Evolutionary conservation across 768 basidiomycete species (phyloP).

Genomic region (Mycena metata): DNA sequence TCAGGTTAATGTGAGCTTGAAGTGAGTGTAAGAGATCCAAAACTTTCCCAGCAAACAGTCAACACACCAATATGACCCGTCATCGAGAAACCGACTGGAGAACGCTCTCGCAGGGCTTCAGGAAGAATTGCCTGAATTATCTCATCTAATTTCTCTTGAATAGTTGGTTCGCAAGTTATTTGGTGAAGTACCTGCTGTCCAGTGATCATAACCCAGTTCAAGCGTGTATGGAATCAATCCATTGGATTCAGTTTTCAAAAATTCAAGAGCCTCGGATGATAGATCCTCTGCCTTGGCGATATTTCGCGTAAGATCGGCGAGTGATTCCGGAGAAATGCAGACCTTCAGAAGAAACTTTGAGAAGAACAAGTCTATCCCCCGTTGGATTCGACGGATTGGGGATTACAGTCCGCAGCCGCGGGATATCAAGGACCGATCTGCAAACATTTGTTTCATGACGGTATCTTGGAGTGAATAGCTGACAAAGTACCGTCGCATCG

Average conservation of each 20-base stretch:
- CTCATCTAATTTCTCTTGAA: constrained; percentile 69
- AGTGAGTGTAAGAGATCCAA: neutral
- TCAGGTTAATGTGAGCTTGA: constrained; percentile 91
- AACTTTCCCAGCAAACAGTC: neutral
- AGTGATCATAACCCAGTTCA: constrained; percentile 85
- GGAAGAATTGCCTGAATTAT: constrained; percentile 88
- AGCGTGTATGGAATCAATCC: constrained; percentile 72
- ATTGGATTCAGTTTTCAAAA: constrained; percentile 67
- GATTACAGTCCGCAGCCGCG: constrained; percentile 74
- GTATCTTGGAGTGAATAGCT: neutral
- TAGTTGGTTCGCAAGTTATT: constrained; percentile 2
- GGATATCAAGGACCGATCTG: constrained; percentile 76
- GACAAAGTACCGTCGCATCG: constrained; percentile 69
- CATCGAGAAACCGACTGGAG: constrained; percentile 89
- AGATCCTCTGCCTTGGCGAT: constrained; percentile 76
- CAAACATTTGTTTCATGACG: constrained; percentile 27
- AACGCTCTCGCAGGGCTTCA: constrained; percentile 78
- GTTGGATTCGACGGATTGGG: constrained; percentile 62
- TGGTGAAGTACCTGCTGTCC: constrained; percentile 77
- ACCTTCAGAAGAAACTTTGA: constrained; percentile 75
- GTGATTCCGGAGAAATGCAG: constrained; percentile 40
- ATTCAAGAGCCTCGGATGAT: constrained; percentile 64
- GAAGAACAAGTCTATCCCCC: constrained; percentile 73
- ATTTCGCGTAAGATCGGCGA: constrained; percentile 19
- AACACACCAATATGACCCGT: constrained; percentile 89